A percentile compares a stretch with the other conserved stretches of the same genome.
These are phyloP conservation scores for Seiridium cupressi DNA, from an alignment of 2,329 filamentous ascomycete genomes.

Conservation along the genomic window DNA sequence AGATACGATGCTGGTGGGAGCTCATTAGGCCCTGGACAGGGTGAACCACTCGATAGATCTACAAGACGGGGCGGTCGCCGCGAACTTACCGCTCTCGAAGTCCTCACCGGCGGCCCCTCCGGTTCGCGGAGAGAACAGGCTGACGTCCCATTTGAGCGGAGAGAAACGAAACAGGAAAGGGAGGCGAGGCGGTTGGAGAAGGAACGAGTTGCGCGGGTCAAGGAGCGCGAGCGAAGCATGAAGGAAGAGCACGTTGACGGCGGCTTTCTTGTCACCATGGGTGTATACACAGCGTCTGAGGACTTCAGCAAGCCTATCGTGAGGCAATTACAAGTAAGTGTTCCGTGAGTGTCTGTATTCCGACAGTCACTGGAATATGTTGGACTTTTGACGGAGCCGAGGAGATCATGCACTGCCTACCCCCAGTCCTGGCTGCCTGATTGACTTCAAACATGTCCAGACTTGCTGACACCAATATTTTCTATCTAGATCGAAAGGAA, in stretches of 20 bases:
- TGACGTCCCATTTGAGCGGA: conserved; percentile 56
- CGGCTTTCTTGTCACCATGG: conserved; percentile 89
- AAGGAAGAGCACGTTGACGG: conserved; percentile 91
- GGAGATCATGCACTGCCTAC: too few species aligned
- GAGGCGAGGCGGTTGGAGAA: conserved; percentile 83
- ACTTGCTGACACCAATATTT: background rate
- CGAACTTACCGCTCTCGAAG: conserved; percentile 46
- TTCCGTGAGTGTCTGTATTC: background rate
- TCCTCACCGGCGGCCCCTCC: conserved; percentile 34
- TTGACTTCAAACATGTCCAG: too few species aligned
- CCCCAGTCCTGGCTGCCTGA: too few species aligned
- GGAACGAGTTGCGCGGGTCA: conserved; percentile 71
- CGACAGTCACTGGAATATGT: background rate
- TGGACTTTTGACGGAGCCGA: too few species aligned
- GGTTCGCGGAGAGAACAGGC: conserved; percentile 30
- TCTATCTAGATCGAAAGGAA: conserved; percentile 77
- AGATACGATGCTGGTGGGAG: conserved; percentile 18
- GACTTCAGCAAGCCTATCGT: conserved; percentile 91
- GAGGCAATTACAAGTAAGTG: conserved; percentile 80
- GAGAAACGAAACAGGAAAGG: conserved; percentile 88
- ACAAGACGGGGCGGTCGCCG: conserved; percentile 35
- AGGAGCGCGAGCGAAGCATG: conserved; percentile 88
- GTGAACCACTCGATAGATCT: conserved; percentile 19
- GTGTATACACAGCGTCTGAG: conserved; percentile 87
- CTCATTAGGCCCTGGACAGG: conserved; percentile 17